A percentile compares a stretch with the other conserved stretches of the same genome.
Evolutionary conservation across 441 rosid species (phyloP).

Genomic region (Populus trichocarpa): DNA sequence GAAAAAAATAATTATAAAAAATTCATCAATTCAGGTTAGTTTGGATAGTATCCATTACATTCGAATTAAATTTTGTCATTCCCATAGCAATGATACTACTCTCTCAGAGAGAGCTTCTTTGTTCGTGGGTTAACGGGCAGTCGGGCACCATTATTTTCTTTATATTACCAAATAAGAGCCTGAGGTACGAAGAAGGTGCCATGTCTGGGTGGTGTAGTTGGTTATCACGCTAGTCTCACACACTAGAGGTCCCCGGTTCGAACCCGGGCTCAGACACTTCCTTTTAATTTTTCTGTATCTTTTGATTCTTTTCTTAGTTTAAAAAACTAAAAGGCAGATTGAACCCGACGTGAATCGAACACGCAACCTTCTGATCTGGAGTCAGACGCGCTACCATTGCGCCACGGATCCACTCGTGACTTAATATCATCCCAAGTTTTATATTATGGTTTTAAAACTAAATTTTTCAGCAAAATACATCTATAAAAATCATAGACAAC

Average conservation of each 20-base stretch:
- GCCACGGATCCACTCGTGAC: slow-evolving; percentile 93
- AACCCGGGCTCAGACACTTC: slow-evolving; percentile 76
- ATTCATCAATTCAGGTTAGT: neutral
- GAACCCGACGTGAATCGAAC: slow-evolving; percentile 95
- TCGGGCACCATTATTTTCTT: too few species aligned
- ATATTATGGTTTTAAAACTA: too few species aligned
- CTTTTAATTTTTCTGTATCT: too few species aligned
- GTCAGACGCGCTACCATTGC: slow-evolving; percentile 99
- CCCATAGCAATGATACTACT: neutral
- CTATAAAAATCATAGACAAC: neutral
- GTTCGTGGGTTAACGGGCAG: too few species aligned
- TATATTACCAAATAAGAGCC: too few species aligned
- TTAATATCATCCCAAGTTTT: too few species aligned
- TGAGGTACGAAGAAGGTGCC: too few species aligned
- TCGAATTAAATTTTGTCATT: neutral
- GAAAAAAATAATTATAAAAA: too few species aligned
- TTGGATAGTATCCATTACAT: neutral
- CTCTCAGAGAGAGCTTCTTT: too few species aligned
- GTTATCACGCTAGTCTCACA: slow-evolving; percentile 99
- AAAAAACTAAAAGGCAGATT: slow-evolving; percentile 6
- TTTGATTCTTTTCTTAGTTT: too few species aligned
- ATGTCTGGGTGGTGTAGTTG: slow-evolving; percentile 99
- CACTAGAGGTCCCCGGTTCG: slow-evolving; percentile 99
- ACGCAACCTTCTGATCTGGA: slow-evolving; percentile 99
- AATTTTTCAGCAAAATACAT: neutral